These are phyloP conservation scores for Malassezia sympodialis DNA, from an alignment of 1,284 basidiomycete species.

Conservation along the genomic window DNA sequence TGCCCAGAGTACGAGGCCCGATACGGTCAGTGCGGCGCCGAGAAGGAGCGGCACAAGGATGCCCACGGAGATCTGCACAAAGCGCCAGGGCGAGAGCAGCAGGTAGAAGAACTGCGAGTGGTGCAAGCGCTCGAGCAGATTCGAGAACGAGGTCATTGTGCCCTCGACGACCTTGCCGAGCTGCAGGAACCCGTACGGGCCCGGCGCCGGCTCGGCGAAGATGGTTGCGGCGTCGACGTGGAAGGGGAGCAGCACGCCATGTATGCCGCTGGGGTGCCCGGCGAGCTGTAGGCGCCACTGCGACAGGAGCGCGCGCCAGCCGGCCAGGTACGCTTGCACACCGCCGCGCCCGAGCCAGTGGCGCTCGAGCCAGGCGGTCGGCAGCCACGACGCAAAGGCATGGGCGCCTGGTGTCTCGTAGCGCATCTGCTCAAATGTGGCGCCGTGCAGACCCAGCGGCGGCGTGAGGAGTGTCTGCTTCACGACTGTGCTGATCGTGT, in stretches of 20 bases:
- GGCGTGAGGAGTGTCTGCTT: slow-evolving; percentile 54
- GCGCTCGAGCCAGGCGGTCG: slow-evolving; percentile 5
- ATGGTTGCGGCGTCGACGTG: slow-evolving; percentile 88
- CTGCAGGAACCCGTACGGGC: slow-evolving; percentile 89
- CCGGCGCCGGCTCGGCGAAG: slow-evolving; percentile 72
- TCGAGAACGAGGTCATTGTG: slow-evolving; percentile 37
- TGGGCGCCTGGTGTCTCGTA: neutral
- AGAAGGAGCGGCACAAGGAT: slow-evolving; percentile 34
- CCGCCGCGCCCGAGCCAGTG: neutral
- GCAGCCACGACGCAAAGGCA: neutral
- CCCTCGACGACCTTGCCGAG: slow-evolving; percentile 55
- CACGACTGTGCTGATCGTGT: slow-evolving; percentile 67
- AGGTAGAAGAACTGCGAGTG: slow-evolving; percentile 48
- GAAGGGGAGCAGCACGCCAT: slow-evolving; percentile 55
- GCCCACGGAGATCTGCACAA: slow-evolving; percentile 35
- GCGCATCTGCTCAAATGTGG: neutral
- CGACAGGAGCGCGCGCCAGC: slow-evolving; percentile 5
- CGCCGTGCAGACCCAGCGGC: slow-evolving; percentile 8
- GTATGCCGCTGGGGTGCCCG: slow-evolving; percentile 24
- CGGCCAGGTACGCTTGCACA: slow-evolving; percentile 2
- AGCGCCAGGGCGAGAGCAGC: slow-evolving; percentile 26
- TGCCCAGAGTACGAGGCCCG: slow-evolving; percentile 21
- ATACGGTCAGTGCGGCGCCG: slow-evolving; percentile 30
- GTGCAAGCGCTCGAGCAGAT: slow-evolving; percentile 44
- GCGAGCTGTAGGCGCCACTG: slow-evolving; percentile 56